These are phyloP conservation scores for Pythium sp. DNA, from an alignment of 352 stramenopile species.

Conservation along the genomic window DNA sequence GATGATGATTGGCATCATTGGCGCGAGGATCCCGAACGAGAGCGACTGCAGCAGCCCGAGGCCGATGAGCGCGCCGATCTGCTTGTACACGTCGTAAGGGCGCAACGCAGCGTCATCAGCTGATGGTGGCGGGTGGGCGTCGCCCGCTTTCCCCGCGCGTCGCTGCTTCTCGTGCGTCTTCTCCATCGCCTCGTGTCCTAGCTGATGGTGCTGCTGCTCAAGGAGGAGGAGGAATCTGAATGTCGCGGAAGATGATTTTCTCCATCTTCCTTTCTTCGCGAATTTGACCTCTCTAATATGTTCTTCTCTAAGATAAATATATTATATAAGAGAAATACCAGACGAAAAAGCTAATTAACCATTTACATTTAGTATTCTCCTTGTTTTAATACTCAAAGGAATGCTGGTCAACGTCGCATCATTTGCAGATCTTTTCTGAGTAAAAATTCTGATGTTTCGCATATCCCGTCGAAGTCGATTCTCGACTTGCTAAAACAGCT, in stretches of 20 bases:
- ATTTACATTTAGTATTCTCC: too few relatives aligned
- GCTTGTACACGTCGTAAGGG: constrained; percentile 20
- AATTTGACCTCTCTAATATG: too few relatives aligned
- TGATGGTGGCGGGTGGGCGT: neutral
- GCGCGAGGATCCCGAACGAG: constrained; percentile 64
- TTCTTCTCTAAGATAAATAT: too few relatives aligned
- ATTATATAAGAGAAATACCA: too few relatives aligned
- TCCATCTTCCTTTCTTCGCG: too few relatives aligned
- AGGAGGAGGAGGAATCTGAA: neutral
- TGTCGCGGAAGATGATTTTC: neutral
- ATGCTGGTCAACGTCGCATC: too few relatives aligned
- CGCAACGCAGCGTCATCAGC: neutral
- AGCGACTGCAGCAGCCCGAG: constrained; percentile 48
- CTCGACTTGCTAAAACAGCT: too few relatives aligned
- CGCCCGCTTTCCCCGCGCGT: neutral
- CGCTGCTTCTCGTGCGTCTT: neutral
- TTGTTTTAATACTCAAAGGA: too few relatives aligned
- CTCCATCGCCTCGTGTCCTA: neutral
- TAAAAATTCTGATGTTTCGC: too few relatives aligned
- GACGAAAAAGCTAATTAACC: too few relatives aligned
- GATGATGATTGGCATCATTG: constrained; percentile 62
- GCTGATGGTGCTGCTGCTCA: neutral
- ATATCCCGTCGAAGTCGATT: too few relatives aligned
- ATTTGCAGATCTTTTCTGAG: too few relatives aligned
- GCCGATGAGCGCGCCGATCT: constrained; percentile 40